Base-by-base conservation (phyloP, 345 rosid genomes). In the Clarkia xantiana region DNA sequence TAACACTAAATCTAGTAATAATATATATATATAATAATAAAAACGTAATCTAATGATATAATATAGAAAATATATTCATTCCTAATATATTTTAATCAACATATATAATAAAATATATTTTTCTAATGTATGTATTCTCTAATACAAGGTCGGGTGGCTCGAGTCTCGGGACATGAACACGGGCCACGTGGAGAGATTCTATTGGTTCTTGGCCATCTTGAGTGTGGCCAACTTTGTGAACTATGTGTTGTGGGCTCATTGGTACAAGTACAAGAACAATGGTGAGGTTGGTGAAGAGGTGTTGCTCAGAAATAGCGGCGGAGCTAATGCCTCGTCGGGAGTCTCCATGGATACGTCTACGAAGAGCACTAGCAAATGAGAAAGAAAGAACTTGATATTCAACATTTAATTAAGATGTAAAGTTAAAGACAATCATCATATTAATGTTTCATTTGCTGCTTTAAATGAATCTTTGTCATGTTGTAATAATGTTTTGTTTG, bases 261-360 rank as follows among this genome's bases (percentile, higher is more conserved):
- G 71, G 69, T 71, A 67, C 55, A 49, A 60, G 61, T 67, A 71
- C 47, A 71, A 62, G 61, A 52, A 52, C 47, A 25, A 52, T n/a
- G 58, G 7, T 14, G 17, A 34, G 0, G 16, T 19, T 11, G 66
- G 56, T 14, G 55, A 61, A 41, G 52, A 40, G 46, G 56, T 6
- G 54, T 48, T 56, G 23, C 55, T 44, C 14, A 61, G 23, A 38
- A 25, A 49, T 20, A 29, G 34, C 6, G 50, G 50, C 10, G 34
- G 36, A 14, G 34, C 23, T 29, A 47, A 45, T 45, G 11, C n/a
- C 20, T n/a, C n/a, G n/a, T n/a, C n/a, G n/a, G n/a, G n/a, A n/a
- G 23, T 13, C 23, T 29, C 36, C 9, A 45, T 4, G 11, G 46
- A n/a, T 9, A 36, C 59, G n/a, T 22, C 54, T 22, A 16, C 59